A percentile compares a stretch with the other conserved stretches of the same genome.
Conservation (phyloP, 257 asterid species). For the Petrea volubilis region DNA sequence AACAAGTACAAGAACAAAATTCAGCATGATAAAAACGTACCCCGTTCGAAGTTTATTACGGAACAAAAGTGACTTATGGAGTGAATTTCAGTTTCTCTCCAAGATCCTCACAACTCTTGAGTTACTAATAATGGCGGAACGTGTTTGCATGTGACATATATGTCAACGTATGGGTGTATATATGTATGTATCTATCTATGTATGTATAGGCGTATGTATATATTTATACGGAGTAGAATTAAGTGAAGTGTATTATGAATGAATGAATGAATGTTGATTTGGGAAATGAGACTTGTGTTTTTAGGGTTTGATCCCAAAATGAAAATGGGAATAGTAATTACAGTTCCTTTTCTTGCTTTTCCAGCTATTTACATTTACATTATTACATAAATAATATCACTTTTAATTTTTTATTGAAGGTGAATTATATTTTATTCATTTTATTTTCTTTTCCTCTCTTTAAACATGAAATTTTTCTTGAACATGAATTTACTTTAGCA, state of each 20-base stretch:
- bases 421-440: no score
- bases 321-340: background rate
- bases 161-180: conserved; percentile 4
- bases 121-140: conserved; percentile 32
- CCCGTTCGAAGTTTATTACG: conserved; percentile 16
- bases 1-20: background rate
- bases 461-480: no score
- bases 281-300: conserved; percentile 30
- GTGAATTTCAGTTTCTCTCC: conserved; percentile 33
- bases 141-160: conserved; percentile 45
- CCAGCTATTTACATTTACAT: no score
- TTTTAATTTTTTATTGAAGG: no score
- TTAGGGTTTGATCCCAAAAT: conserved; percentile 30
- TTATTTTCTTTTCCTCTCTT: no score
- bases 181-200: no score
- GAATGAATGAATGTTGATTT: conserved; percentile 29
- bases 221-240: conserved; percentile 14
- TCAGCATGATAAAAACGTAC: conserved; percentile 18
- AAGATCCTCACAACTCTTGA: conserved; percentile 35
- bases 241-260: conserved; percentile 24
- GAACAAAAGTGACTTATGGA: conserved; percentile 22
- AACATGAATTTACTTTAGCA: no score
- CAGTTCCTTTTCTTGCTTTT: no score
- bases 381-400: no score
- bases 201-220: conserved; percentile 5